These are phyloP conservation scores for Penicillium palitans DNA, from an alignment of 2,329 filamentous ascomycete genomes.

Conservation along the genomic window DNA sequence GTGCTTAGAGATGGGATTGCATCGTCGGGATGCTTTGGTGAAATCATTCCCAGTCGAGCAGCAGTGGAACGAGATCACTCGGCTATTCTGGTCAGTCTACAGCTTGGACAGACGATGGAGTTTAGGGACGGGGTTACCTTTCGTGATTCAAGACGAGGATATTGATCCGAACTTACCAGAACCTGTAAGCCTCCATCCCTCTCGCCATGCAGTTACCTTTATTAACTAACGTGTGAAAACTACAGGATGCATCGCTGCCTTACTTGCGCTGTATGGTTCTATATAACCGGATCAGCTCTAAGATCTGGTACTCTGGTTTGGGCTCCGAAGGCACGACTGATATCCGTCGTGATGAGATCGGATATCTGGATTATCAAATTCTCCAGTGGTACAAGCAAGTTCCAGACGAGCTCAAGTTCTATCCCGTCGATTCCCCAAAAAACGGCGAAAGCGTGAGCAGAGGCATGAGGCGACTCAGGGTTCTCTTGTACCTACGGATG, in stretches of 20 bases:
- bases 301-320: conserved; percentile 80
- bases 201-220: not conserved
- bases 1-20: conserved; percentile 79
- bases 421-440: conserved; percentile 54
- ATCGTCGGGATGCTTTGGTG: conserved; percentile 71
- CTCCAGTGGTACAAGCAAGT: conserved; percentile 82
- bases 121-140: conserved; percentile 85
- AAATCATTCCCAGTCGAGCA: conserved; percentile 66
- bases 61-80: conserved; percentile 66
- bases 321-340: conserved; percentile 67
- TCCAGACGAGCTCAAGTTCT: conserved; percentile 63
- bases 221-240: not conserved
- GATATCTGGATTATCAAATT: conserved; percentile 78
- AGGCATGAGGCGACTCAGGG: conserved; percentile 70
- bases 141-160: conserved; percentile 79
- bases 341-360: conserved; percentile 71
- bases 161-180: conserved; percentile 77
- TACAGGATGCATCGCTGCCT: conserved; percentile 53
- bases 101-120: conserved; percentile 84
- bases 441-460: conserved; percentile 58
- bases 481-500: conserved; percentile 80
- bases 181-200: conserved; percentile 58
- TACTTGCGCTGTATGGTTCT: conserved; percentile 82
- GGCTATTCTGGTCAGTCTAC: conserved; percentile 84
- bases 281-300: conserved; percentile 79